Evolutionary conservation across 2,329 filamentous ascomycete genomes (phyloP), one percentile per base, ranked within the genome.

Genomic region (Pseudogymnoascus sp.): DNA sequence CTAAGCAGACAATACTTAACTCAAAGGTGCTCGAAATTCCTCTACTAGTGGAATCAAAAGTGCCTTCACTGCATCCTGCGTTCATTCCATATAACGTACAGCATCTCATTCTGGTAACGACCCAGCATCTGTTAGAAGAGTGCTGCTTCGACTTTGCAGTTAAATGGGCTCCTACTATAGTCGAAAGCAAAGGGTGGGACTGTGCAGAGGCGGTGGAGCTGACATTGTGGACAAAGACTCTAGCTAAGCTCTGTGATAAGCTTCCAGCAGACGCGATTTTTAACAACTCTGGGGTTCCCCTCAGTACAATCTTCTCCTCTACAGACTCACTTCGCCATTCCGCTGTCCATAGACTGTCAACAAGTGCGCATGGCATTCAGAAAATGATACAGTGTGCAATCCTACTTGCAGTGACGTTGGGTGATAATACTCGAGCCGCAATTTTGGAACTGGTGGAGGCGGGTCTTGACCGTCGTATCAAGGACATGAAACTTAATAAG

Each of bases 101-200:
- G 60, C 73, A 77, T 66, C 57, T 68, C 2, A 70, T 77, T 38
- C 68, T 77, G n/a, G 72, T 66, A 30, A 70, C 68, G 38, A 64
- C 67, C 6, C 75, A 77, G 63, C 62, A 65, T 6, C 50, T 75
- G 16, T 68, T 77, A 4, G 75, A 77, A 63, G 71, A 74, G 61
- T 72, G 70, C 61, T 77, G 74, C 65, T 77, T 75, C 63, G 70
- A 75, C 6, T 77, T 75, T 58, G 67, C 68, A 20, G 65, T 62
- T n/a, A 70, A 67, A 60, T 73, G 70, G 69, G 54, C 73, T 14
- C 72, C 74, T 6, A 62, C 61, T 0, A 59, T 72, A 12, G 64
- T 75, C 25, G 22, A 63, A 41, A 60, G 70, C 12, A 63, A 68
- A 14, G 64, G 63, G 28, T 73, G 66, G 70, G 66, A 71, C 41